Conservation (phyloP, 140 eudicot species). For the Flaveria floridana region DNA sequence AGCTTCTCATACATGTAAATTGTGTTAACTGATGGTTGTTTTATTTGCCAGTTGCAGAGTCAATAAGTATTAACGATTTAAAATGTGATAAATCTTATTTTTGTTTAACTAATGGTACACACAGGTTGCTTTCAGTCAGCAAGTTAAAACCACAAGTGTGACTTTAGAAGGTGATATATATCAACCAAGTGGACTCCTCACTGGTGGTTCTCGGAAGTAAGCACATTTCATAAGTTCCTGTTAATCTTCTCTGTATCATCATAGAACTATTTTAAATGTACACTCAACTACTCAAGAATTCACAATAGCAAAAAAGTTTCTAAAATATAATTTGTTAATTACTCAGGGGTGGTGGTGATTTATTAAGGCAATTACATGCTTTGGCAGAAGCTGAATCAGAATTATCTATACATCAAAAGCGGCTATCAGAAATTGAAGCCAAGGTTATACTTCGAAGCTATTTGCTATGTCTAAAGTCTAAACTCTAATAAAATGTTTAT, state of each 20-base stretch:
- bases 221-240: slow-evolving; percentile 13
- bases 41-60: background rate
- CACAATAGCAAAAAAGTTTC: slow-evolving; percentile 1
- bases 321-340: slow-evolving; percentile 23
- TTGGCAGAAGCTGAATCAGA: slow-evolving; percentile 76
- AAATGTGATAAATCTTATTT: background rate
- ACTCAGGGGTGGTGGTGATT: slow-evolving; percentile 93
- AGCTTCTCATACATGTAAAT: slow-evolving; percentile 9
- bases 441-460: slow-evolving; percentile 51
- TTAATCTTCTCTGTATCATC: background rate
- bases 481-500: background rate
- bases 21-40: slow-evolving; percentile 9
- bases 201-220: slow-evolving; percentile 99
- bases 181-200: slow-evolving; percentile 93
- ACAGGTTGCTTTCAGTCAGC: slow-evolving; percentile 82
- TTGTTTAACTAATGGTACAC: slow-evolving; percentile 13
- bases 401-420: slow-evolving; percentile 65
- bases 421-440: slow-evolving; percentile 74
- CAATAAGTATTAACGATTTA: background rate
- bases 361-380: slow-evolving; percentile 71
- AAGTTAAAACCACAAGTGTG: slow-evolving; percentile 69
- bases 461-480: slow-evolving; percentile 13
- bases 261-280: background rate
- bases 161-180: slow-evolving; percentile 89
- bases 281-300: slow-evolving; percentile 5